These are phyloP conservation scores for Prunella vulgaris DNA, from an alignment of 257 asterid species.

Conservation along the genomic window DNA sequence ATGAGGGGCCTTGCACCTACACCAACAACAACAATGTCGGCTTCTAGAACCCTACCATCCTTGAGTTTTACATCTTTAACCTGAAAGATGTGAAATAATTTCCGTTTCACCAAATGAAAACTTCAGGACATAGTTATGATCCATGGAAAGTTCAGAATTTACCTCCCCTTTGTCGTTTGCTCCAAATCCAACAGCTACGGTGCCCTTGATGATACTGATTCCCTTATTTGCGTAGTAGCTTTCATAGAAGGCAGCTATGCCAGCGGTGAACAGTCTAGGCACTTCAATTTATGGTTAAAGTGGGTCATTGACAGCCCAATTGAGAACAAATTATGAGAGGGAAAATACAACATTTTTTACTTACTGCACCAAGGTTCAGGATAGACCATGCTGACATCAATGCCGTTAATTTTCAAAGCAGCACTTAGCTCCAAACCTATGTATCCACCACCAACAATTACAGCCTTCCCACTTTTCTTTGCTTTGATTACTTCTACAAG, in stretches of 20 bases:
- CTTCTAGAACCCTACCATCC: slow-evolving; percentile 90
- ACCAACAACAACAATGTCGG: slow-evolving; percentile 93
- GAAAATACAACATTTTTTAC: slow-evolving; percentile 28
- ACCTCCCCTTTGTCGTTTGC: slow-evolving; percentile 71
- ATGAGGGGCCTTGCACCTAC: slow-evolving; percentile 86
- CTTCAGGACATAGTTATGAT: slow-evolving; percentile 1
- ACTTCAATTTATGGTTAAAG: slow-evolving; percentile 40
- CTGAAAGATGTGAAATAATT: slow-evolving; percentile 32
- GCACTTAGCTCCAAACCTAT: slow-evolving; percentile 97
- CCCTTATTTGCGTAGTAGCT: slow-evolving; percentile 81
- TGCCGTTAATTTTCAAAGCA: slow-evolving; percentile 62
- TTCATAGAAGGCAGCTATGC: slow-evolving; percentile 90
- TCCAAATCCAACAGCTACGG: slow-evolving; percentile 90
- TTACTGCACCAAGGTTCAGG: slow-evolving; percentile 99
- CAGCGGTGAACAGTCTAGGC: slow-evolving; percentile 93
- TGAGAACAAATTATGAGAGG: not conserved
- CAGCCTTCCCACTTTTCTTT: slow-evolving; percentile 78
- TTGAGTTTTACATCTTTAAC: slow-evolving; percentile 80
- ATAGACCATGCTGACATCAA: slow-evolving; percentile 85
- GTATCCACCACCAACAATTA: slow-evolving; percentile 96
- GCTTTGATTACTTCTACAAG: slow-evolving; percentile 79
- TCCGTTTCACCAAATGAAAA: slow-evolving; percentile 6
- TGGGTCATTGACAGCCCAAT: not conserved
- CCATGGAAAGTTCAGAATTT: not conserved
- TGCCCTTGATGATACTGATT: slow-evolving; percentile 81